Evolutionary conservation across 192 early-diverging fungal species (phyloP), one percentile per base, ranked within the genome.

Genomic region (Pilobolus umbonatus): DNA sequence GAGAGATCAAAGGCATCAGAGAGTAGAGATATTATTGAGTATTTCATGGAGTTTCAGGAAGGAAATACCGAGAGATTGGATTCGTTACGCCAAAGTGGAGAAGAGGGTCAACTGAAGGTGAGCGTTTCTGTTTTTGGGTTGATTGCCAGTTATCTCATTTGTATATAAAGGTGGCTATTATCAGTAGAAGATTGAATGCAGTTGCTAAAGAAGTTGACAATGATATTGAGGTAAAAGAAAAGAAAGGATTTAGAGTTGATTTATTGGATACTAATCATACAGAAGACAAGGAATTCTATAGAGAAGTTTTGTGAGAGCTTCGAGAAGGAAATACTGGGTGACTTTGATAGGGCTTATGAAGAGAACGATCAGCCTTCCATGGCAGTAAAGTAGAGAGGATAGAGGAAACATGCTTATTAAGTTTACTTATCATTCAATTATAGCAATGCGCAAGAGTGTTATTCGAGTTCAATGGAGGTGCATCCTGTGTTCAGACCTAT

Each of bases 391-490:
- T 26, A 17, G 2, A 42, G 19, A 42, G 19, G 12, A 42, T 9
- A 42, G n/a, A 8, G 38, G n/a, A 11, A 35, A 35, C 5, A 11
- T 14, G 19, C 14, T 45, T 5, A 45, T 29, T 28, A 38, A 1
- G 29, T 35, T 26, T 17, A 31, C 7, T 3, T 15, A 10, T 12
- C 5, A 48, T 51, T 63, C 83, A 42, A 42, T 17, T 12, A 42
- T 42, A 95, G 92, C 85, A 83, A 22, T 87, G 85, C 55, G 95
- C 96, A 40, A 87, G 84, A 61, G 82, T 89, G 2, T 74, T 99
- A 48, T 78, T 88, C 43, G 92, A 96, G 36, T 96, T 99, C 69
- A 99, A 99, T 55, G 95, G 96, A 26, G 95, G 96, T 30, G 85
- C 85, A 54, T 96, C 93, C 0, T 94, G 91, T 61, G 81, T 98